phyloP scores from a whole-genome alignment of 2,329 filamentous ascomycete genomes.

The Mycosphaerella sp. region DNA sequence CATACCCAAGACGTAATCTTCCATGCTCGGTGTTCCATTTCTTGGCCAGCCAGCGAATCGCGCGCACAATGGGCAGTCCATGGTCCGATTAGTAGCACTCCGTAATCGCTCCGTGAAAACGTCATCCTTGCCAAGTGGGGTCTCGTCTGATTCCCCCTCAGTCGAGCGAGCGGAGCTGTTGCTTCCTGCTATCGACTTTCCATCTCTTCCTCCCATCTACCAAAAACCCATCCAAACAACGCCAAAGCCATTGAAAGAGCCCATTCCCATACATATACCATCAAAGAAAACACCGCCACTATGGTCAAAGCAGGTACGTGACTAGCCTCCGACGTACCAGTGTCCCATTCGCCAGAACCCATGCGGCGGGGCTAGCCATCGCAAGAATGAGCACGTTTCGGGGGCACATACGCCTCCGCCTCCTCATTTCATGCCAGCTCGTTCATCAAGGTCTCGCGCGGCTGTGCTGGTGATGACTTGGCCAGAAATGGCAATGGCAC shows the following conservation, averaged over 20 bases:
- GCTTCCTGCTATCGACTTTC: background rate
- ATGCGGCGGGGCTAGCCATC: constrained; percentile 35
- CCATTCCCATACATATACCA: constrained; percentile 22
- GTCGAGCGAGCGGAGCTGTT: constrained; percentile 3
- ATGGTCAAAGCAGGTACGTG: constrained; percentile 97
- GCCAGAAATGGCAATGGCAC: background rate
- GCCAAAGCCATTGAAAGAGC: constrained; percentile 10
- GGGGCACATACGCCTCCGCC: background rate
- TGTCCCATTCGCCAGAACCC: constrained; percentile 10
- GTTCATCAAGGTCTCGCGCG: constrained; percentile 22
- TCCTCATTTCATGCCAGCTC: constrained; percentile 15
- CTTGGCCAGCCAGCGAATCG: background rate
- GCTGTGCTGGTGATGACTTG: constrained; percentile 2
- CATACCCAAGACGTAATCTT: background rate
- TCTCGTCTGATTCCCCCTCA: constrained; percentile 2
- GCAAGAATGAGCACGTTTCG: constrained; percentile 33
- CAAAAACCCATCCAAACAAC: background rate
- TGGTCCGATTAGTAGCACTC: background rate
- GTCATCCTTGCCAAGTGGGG: constrained; percentile 7
- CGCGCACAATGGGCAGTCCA: background rate
- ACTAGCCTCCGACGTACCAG: constrained; percentile 1
- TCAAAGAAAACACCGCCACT: constrained; percentile 56
- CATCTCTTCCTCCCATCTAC: constrained; percentile 1
- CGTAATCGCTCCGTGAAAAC: constrained; percentile 1
- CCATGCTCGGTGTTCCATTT: background rate